Evolutionary conservation across 2,329 filamentous ascomycete species (phyloP).

Genomic region (Paracoccidioides brasiliensis): DNA sequence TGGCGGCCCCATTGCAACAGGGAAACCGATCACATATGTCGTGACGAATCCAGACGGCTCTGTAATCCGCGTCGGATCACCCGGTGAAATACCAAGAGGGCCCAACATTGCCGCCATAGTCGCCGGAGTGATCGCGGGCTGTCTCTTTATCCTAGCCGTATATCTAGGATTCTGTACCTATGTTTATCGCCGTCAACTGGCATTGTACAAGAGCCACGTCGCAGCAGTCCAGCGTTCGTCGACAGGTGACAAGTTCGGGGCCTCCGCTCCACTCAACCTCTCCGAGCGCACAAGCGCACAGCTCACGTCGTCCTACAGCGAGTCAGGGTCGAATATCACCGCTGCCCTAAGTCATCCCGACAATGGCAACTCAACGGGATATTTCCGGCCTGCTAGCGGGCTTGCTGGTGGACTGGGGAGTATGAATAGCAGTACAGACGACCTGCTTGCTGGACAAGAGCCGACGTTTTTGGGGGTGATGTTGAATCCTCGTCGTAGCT

Average conservation of each 20-base stretch:
- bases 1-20: slow-evolving; percentile 57
- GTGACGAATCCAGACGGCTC: slow-evolving; percentile 35
- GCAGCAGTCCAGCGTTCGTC: slow-evolving; percentile 49
- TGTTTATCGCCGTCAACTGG: slow-evolving; percentile 59
- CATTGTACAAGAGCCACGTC: slow-evolving; percentile 57
- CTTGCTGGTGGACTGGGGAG: slow-evolving; percentile 27
- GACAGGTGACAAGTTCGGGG: slow-evolving; percentile 18
- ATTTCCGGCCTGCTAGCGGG: slow-evolving; percentile 15
- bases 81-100: slow-evolving; percentile 17
- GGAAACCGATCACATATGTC: slow-evolving; percentile 56
- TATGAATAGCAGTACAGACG: slow-evolving; percentile 40
- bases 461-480: slow-evolving; percentile 60
- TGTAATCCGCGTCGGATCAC: slow-evolving; percentile 19
- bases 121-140: slow-evolving; percentile 50
- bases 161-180: slow-evolving; percentile 68
- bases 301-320: slow-evolving; percentile 1
- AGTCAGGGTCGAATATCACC: background rate
- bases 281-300: slow-evolving; percentile 17
- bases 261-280: slow-evolving; percentile 4
- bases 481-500: slow-evolving; percentile 53
- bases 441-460: slow-evolving; percentile 49
- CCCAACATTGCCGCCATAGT: slow-evolving; percentile 43
- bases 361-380: slow-evolving; percentile 6
- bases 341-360: background rate
- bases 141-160: slow-evolving; percentile 50